Conservation (phyloP, 2,329 filamentous ascomycete genomes). For the Periconia sp. region DNA sequence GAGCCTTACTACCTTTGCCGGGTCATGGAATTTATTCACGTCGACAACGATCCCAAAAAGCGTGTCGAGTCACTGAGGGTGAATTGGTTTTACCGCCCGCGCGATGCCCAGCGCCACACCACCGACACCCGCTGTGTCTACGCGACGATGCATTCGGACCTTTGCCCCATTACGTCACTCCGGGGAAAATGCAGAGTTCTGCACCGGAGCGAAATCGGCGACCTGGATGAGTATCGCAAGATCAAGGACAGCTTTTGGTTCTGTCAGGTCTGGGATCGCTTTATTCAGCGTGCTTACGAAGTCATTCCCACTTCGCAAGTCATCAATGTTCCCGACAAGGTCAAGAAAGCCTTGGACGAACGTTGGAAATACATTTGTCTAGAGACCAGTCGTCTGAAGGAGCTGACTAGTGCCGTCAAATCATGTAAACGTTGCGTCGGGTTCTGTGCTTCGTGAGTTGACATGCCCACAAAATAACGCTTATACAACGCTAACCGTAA, state of each 20-base stretch:
- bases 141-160: conserved; percentile 98
- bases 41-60: conserved; percentile 66
- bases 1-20: conserved; percentile 97
- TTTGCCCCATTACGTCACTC: conserved; percentile 86
- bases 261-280: conserved; percentile 95
- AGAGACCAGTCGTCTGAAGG: conserved; percentile 90
- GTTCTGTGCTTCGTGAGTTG: conserved; percentile 84
- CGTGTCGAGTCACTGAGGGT: conserved; percentile 86
- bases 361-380: conserved; percentile 96
- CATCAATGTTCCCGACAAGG: conserved; percentile 92
- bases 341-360: conserved; percentile 94
- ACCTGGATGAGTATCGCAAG: conserved; percentile 82
- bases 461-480: neutral
- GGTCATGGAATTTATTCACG: conserved; percentile 96
- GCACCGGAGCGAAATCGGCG: conserved; percentile 82
- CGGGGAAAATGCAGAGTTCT: conserved; percentile 91
- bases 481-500: conserved; percentile 11
- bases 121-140: conserved; percentile 90
- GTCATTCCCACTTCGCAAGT: conserved; percentile 89
- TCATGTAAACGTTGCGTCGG: conserved; percentile 88
- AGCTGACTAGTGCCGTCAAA: conserved; percentile 94
- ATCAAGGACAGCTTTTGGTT: conserved; percentile 91
- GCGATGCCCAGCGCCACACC: conserved; percentile 90
- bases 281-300: conserved; percentile 97
- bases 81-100: conserved; percentile 98